A percentile compares a stretch with the other conserved stretches of the same genome.
phyloP scores from a whole-genome alignment of 2,329 filamentous ascomycete genomes.

The Colletotrichum lindemuthianum region DNA sequence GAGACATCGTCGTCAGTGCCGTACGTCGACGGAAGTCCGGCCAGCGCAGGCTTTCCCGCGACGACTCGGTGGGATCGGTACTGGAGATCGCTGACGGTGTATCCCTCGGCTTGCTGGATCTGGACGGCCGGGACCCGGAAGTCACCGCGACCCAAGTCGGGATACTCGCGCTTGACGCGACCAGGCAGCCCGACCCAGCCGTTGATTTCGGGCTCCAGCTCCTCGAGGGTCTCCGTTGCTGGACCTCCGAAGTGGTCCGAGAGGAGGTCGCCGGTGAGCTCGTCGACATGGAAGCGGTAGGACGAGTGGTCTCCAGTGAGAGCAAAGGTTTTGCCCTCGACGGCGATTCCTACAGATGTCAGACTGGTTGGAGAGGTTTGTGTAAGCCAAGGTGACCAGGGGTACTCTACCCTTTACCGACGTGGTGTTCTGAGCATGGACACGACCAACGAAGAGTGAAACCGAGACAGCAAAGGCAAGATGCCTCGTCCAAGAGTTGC shows the following conservation, averaged over 20 bases:
- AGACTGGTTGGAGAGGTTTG: neutral
- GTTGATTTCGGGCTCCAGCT: slow-evolving; percentile 48
- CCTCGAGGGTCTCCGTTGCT: slow-evolving; percentile 55
- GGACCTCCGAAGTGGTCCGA: slow-evolving; percentile 71
- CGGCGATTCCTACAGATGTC: slow-evolving; percentile 55
- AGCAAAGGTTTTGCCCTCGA: slow-evolving; percentile 65
- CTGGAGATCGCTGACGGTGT: slow-evolving; percentile 66
- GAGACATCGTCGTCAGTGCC: slow-evolving; percentile 65
- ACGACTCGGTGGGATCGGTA: slow-evolving; percentile 67
- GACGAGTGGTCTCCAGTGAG: slow-evolving; percentile 66
- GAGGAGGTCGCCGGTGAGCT: slow-evolving; percentile 63
- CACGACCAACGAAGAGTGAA: neutral
- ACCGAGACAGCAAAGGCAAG: slow-evolving; percentile 15
- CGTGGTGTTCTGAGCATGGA: slow-evolving; percentile 7
- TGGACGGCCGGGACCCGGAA: slow-evolving; percentile 70
- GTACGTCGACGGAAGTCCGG: slow-evolving; percentile 68
- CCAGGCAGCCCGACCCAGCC: slow-evolving; percentile 65
- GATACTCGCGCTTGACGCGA: slow-evolving; percentile 68
- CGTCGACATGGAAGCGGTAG: slow-evolving; percentile 72
- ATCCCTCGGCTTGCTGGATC: slow-evolving; percentile 66
- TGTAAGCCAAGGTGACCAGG: accelerated
- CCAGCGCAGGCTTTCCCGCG: slow-evolving; percentile 64
- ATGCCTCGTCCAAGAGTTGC: neutral
- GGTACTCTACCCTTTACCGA: slow-evolving; percentile 4
- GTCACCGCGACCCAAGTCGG: slow-evolving; percentile 71